Percentiles rank a stretch among this genome's conserved stretches.
Conservation (phyloP, 23 red algal genomes). For the Chondrus crispus region DNA sequence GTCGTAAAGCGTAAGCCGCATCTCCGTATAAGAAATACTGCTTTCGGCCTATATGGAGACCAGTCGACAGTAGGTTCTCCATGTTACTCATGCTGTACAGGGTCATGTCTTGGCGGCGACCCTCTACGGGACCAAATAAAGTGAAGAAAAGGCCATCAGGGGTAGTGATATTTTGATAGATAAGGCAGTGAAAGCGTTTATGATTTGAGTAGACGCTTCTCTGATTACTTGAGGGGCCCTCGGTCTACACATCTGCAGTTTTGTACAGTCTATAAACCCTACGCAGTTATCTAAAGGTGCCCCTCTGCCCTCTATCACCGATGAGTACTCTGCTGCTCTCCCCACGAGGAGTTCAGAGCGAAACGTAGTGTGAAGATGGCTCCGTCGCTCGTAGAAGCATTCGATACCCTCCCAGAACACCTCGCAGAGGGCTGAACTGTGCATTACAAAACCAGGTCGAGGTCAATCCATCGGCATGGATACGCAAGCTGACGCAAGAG, state of each 20-base stretch:
- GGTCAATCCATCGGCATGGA: too few species aligned
- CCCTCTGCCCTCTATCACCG: background rate
- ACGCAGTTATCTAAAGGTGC: background rate
- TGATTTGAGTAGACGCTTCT: background rate
- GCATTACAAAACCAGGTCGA: too few species aligned
- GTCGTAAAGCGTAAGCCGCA: background rate
- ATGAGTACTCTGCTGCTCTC: background rate
- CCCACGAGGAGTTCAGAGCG: background rate
- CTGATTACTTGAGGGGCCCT: background rate
- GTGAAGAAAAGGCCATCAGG: background rate
- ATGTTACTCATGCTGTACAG: background rate
- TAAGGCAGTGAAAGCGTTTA: background rate
- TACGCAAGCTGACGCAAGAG: too few species aligned
- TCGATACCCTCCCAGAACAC: background rate
- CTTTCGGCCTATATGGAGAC: background rate
- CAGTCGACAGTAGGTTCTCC: background rate
- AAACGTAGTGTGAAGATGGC: background rate
- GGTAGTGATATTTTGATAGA: background rate
- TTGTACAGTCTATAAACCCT: background rate
- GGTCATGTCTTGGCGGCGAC: slow-evolving; percentile 26
- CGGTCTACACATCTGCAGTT: background rate
- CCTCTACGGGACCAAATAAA: background rate
- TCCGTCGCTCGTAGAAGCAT: background rate
- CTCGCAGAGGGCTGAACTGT: background rate
- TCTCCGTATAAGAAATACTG: slow-evolving; percentile 34